Conservation (phyloP, 139 green algal genomes). For the Chlorella sorokiniana region DNA sequence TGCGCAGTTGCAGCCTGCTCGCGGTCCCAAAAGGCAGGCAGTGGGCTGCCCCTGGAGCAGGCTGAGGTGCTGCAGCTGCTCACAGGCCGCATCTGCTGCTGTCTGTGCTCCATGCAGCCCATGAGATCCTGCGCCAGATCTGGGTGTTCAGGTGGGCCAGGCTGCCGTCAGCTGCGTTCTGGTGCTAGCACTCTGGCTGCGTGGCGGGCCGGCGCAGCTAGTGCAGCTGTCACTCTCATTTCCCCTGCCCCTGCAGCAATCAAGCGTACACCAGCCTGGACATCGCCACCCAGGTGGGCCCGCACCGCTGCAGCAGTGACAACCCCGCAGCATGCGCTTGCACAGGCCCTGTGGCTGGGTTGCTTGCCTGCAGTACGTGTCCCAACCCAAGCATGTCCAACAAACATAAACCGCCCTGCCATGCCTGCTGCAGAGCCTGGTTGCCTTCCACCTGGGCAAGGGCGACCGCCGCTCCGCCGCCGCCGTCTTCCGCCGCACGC, state of each 20-base stretch:
- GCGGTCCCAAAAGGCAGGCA: too few species aligned
- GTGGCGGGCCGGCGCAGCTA: too few species aligned
- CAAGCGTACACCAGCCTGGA: slow-evolving; percentile 45
- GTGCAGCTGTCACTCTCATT: not conserved
- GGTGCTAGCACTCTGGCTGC: too few species aligned
- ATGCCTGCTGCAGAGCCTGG: slow-evolving; percentile 44
- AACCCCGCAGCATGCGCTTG: not conserved
- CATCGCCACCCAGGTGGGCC: slow-evolving; percentile 43
- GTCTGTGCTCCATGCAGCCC: not conserved
- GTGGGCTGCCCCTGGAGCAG: too few species aligned
- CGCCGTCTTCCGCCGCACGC: slow-evolving; percentile 37
- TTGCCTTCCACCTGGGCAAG: slow-evolving; percentile 41
- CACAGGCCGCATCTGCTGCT: not conserved
- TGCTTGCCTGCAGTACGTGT: not conserved
- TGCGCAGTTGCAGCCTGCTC: too few species aligned
- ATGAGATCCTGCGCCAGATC: slow-evolving; percentile 50
- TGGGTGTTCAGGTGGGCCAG: slow-evolving; percentile 23
- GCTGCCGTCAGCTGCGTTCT: not conserved
- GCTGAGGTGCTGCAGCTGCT: not conserved
- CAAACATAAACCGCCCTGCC: too few species aligned
- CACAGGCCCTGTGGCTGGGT: not conserved
- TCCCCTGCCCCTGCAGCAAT: slow-evolving; percentile 6
- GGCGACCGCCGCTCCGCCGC: slow-evolving; percentile 28
- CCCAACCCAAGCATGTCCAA: not conserved
- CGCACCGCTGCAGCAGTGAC: not conserved